Conservation (phyloP, 768 basidiomycete species). For the Rhizopogon salebrosus region DNA sequence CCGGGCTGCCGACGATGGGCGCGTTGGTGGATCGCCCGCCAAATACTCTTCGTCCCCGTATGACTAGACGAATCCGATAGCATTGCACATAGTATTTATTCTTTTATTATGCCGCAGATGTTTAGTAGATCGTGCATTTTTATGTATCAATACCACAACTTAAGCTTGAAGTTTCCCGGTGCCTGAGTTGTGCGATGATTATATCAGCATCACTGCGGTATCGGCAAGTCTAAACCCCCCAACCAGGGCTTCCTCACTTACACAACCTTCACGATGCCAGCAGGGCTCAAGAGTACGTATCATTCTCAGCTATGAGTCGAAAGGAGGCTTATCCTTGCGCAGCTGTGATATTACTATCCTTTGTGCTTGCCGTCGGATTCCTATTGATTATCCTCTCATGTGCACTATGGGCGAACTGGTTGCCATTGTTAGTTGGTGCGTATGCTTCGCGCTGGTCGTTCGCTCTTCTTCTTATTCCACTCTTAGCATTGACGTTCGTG, state of each 20-base stretch:
- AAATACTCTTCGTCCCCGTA: conserved; percentile 28
- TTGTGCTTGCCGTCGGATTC: conserved; percentile 97
- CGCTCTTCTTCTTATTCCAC: not conserved
- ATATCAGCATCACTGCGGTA: not conserved
- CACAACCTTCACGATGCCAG: conserved; percentile 40
- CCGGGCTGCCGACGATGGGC: conserved; percentile 17
- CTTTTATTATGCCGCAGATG: not conserved
- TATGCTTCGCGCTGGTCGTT: conserved; percentile 5
- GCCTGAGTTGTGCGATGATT: not conserved
- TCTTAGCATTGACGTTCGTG: conserved; percentile 84
- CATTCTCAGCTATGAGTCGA: not conserved
- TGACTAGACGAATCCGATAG: conserved; percentile 25
- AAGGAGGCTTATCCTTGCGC: not conserved
- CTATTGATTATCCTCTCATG: conserved; percentile 95
- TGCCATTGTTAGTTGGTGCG: conserved; percentile 93
- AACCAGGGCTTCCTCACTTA: not conserved
- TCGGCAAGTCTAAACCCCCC: not conserved
- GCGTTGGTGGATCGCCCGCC: conserved; percentile 29
- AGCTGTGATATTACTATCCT: conserved; percentile 96
- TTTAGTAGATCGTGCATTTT: not conserved
- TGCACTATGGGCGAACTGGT: conserved; percentile 94
- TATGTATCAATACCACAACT: not conserved
- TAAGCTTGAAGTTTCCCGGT: not conserved
- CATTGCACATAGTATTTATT: conserved; percentile 1
- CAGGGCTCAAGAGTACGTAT: conserved; percentile 63